Evolutionary conservation across 2,329 filamentous ascomycete species (phyloP), one percentile per base, ranked within the genome.

Genomic region (Dichotomopilus funicola): DNA sequence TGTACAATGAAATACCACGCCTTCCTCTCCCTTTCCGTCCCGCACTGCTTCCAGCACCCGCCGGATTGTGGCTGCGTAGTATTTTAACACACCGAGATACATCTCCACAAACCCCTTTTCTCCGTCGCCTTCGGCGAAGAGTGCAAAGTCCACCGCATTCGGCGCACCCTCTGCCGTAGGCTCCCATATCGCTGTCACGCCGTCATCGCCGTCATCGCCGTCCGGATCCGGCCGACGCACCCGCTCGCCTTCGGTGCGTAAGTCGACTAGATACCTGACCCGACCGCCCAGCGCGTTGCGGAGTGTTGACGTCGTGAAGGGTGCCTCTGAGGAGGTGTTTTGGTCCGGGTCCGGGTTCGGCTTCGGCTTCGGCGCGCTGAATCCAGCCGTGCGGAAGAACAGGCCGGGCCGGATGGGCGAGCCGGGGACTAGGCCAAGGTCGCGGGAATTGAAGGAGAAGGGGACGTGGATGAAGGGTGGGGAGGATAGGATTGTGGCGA

Each of bases 1-100:
- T 80, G 13, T 79, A 64, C 79, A 82, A 64, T 82, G 79, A 42
- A 82, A 75, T 48, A 81, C 58, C 56, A 80, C 72, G 12, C 73
- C 70, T 62, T 78, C 72, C 0, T 63, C 55, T 6, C 73, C 72
- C 9, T 34, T 35, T 27, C 69, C 67, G 58, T 81, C 77, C 49
- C 75, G 68, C 8, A 81, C 68, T 55, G 76, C 74, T 62, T 77
- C 71, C 33, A 82, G 68, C 5, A 82, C 68, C 6, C 12, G 27
- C 46, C 65, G 70, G 61, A 78, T 73, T 19, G 68, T 71, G 6
- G 69, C 69, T 51, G 55, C 61, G 63, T 80, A 79, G 12, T 70
- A 66, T 7, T 70, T 62, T 48, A 78, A 61, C 45, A 80, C 71
- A 51, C 73, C 71, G 56, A 78, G 58, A 59, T 81, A 79, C 73